Base-by-base conservation (phyloP, 75 land plant species). In the Selaginella moellendorffii region DNA sequence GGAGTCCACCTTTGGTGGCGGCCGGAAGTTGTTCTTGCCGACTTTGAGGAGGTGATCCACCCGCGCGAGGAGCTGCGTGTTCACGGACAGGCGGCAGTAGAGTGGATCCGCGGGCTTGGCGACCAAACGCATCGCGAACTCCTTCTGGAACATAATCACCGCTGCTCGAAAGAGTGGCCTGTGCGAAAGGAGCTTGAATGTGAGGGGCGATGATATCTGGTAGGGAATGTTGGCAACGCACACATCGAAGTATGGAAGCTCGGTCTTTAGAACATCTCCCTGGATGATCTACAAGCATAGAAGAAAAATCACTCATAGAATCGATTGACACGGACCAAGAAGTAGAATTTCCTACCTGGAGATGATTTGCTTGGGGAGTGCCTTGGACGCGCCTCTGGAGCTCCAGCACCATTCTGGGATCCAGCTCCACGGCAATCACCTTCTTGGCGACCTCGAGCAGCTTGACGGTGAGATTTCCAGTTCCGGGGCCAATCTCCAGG, bases 1-100 rank as follows among this genome's bases (percentile, higher is more conserved):
- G 0, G 97, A 92, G 28, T 92, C 97, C 9, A 92, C 97, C 66
- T 92, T 92, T n/a, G 97, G 97, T 25, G 97, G 97, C 0, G 97
- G 97, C 54, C 85, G 75, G 73, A 92, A 92, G 61, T 92, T 92
- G 73, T 88, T 92, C 69, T 73, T 82, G n/a, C 70, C 70, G n/a
- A 92, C 95, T 73, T 88, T 92, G 25, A 92, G 69, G 28, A 92
- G 82, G 67, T 92, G 97, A 24, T 64, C 74, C 18, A 92, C 95
- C 24, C 89, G 82, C 23, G 97, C 81, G 17, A 85, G 68, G 19
- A 92, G 67, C 58, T 88, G 89, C 10, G 85, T 82, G 72, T 92
- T 92, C 52, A 92, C 97, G 23, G 97, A 88, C 20, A 92, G 86
- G 1, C 97, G 84, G 69, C 89, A 88, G 70, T 88, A 92, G 24